Evolutionary conservation across 1,139 yeast species (phyloP).

Genomic region (Geotrichum restrictum): DNA sequence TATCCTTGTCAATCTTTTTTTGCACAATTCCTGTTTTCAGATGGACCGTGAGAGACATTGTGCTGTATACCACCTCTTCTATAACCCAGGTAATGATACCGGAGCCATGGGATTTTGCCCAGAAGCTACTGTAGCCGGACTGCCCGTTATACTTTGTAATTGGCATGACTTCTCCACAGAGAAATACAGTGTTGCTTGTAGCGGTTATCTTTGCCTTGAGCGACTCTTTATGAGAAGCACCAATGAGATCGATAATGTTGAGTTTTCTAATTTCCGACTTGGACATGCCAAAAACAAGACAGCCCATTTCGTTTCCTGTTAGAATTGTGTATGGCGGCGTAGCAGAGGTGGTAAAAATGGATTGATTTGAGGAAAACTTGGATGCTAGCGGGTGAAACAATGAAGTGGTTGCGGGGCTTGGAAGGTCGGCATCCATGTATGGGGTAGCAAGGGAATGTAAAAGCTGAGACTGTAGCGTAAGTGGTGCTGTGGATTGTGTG

Average conservation of each 20-base stretch:
- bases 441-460: constrained; percentile 35
- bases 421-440: constrained; percentile 28
- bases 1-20: constrained; percentile 24
- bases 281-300: constrained; percentile 79
- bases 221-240: constrained; percentile 46
- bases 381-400: constrained; percentile 33
- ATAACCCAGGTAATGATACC: constrained; percentile 75
- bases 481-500: constrained; percentile 23
- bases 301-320: constrained; percentile 86
- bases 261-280: constrained; percentile 58
- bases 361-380: constrained; percentile 39
- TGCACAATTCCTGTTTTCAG: constrained; percentile 27
- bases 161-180: constrained; percentile 56
- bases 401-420: constrained; percentile 24
- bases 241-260: constrained; percentile 70
- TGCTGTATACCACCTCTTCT: constrained; percentile 83
- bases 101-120: constrained; percentile 66
- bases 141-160: constrained; percentile 45
- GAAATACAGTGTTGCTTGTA: constrained; percentile 46
- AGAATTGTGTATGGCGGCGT: constrained; percentile 75
- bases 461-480: constrained; percentile 36
- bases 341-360: constrained; percentile 74
- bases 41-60: constrained; percentile 56
- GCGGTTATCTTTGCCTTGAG: constrained; percentile 43
- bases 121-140: constrained; percentile 46